Evolutionary conservation across 331 rosid genomes (phyloP).

Genomic region (Cydonia oblonga): DNA sequence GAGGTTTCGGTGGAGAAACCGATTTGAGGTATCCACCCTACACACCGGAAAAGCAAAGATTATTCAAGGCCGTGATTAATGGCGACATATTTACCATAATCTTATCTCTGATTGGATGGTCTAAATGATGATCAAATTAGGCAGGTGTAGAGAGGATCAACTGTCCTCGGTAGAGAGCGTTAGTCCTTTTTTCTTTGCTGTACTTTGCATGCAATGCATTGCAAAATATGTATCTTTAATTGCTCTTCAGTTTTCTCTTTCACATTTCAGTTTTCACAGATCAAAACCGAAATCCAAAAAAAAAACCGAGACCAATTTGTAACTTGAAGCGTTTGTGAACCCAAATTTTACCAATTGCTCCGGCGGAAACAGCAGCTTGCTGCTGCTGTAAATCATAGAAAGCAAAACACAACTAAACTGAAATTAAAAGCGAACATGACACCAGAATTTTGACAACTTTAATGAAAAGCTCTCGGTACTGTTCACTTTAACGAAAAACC

Average conservation of each 20-base stretch:
- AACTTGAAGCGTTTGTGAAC: too few relatives aligned
- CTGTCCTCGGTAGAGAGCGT: neutral
- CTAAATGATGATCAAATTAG: neutral
- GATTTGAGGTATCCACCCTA: conserved; percentile 63
- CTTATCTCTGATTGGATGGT: conserved; percentile 36
- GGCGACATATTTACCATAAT: conserved; percentile 34
- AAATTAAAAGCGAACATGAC: neutral
- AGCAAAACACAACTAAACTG: neutral
- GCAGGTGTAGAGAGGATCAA: neutral
- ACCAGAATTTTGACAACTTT: too few relatives aligned
- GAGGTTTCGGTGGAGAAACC: conserved; percentile 51
- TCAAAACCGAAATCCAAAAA: too few relatives aligned
- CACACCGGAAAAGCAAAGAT: conserved; percentile 41
- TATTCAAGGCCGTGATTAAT: conserved; percentile 41
- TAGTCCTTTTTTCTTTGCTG: neutral
- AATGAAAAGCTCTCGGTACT: too few relatives aligned
- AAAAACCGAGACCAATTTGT: too few relatives aligned
- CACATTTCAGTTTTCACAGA: neutral
- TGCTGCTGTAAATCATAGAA: neutral
- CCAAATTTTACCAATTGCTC: too few relatives aligned
- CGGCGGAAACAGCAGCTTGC: neutral
- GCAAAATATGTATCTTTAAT: neutral
- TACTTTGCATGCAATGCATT: neutral
- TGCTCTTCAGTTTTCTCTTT: neutral
- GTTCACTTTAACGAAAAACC: too few relatives aligned